phyloP scores from a whole-genome alignment of 2,329 filamentous ascomycete species.

The Fusarium multiceps region DNA sequence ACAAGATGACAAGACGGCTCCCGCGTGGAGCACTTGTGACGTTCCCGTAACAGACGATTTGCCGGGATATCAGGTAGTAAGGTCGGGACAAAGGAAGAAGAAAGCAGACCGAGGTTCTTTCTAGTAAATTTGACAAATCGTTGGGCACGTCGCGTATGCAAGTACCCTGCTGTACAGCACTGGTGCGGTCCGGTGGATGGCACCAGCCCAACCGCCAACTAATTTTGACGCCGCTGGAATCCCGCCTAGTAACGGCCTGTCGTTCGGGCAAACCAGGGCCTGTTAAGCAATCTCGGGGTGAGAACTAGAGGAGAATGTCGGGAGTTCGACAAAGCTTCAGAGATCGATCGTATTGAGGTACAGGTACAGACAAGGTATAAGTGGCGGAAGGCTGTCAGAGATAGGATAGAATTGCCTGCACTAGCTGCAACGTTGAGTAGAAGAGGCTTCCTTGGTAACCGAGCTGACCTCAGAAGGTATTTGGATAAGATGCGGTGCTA shows the following conservation, averaged over 20 bases:
- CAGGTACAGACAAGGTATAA: not conserved
- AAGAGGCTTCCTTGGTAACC: not conserved
- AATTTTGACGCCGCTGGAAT: conserved; percentile 7
- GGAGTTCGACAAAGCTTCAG: conserved; percentile 1
- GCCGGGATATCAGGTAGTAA: not conserved
- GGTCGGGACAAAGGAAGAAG: not conserved
- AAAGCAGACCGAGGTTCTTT: not conserved
- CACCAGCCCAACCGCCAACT: conserved; percentile 13
- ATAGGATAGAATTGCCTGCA: not conserved
- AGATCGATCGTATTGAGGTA: not conserved
- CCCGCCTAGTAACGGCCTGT: conserved; percentile 11
- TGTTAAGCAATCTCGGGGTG: not conserved
- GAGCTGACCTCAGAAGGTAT: not conserved
- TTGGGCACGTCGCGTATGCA: conserved; percentile 5
- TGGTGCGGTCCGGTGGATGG: conserved; percentile 13
- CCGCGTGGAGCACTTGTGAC: conserved; percentile 8
- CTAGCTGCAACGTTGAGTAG: not conserved
- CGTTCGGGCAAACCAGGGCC: not conserved
- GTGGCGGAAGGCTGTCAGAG: not conserved
- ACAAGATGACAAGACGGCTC: not conserved
- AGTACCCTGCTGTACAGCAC: not conserved
- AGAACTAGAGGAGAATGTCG: not conserved
- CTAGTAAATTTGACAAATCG: not conserved
- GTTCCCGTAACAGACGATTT: conserved; percentile 4
- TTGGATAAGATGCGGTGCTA: not conserved